Conservation (phyloP, 2,329 filamentous ascomycete species). For the Alternaria burnsii region DNA sequence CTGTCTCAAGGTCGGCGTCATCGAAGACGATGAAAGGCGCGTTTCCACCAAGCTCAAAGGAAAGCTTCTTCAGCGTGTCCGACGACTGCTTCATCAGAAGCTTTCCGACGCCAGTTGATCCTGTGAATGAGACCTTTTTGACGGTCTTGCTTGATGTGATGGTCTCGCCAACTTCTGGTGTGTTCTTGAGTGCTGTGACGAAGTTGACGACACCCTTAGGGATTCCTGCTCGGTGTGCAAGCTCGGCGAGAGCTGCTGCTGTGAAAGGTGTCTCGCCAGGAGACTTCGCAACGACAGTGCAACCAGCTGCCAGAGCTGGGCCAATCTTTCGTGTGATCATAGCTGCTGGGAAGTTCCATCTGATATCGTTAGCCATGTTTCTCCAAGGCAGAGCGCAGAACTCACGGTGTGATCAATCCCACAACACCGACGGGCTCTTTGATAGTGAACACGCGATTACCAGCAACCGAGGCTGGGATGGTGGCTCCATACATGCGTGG, state of each 20-base stretch:
- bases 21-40: slow-evolving; percentile 97
- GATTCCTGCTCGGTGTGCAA: slow-evolving; percentile 85
- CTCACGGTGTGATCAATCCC: slow-evolving; percentile 77
- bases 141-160: slow-evolving; percentile 80
- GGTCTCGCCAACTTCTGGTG: slow-evolving; percentile 76
- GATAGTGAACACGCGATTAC: slow-evolving; percentile 78
- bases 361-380: slow-evolving; percentile 31
- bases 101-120: slow-evolving; percentile 70
- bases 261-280: slow-evolving; percentile 94
- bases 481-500: slow-evolving; percentile 67
- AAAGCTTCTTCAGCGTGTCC: slow-evolving; percentile 83
- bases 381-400: neutral
- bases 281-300: slow-evolving; percentile 91
- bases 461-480: slow-evolving; percentile 73
- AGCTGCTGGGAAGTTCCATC: slow-evolving; percentile 77
- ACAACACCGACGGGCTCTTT: slow-evolving; percentile 88
- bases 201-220: slow-evolving; percentile 92
- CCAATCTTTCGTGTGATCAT: slow-evolving; percentile 62
- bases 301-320: slow-evolving; percentile 87
- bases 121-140: slow-evolving; percentile 94
- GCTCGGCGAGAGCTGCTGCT: slow-evolving; percentile 84
- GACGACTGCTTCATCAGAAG: slow-evolving; percentile 92
- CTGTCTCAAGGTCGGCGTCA: slow-evolving; percentile 86
- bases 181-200: slow-evolving; percentile 81
- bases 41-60: slow-evolving; percentile 93